These are phyloP conservation scores for Microcyclosporella mali DNA, from an alignment of 2,329 filamentous ascomycete genomes.

Conservation along the genomic window DNA sequence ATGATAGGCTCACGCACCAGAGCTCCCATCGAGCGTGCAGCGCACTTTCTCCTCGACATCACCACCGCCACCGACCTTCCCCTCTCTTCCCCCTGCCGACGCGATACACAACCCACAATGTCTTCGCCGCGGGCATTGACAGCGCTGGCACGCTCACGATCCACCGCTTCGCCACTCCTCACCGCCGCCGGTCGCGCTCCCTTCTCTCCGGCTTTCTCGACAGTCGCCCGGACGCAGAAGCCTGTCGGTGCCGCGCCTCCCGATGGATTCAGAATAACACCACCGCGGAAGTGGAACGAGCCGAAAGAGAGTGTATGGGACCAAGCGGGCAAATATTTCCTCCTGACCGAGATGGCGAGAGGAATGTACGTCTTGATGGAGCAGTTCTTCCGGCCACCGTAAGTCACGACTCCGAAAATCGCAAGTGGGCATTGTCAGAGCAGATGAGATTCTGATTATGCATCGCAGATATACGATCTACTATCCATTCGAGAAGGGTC, in stretches of 20 bases:
- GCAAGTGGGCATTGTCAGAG: no score
- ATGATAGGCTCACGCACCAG: no score
- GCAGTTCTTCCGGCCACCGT: conserved; percentile 98
- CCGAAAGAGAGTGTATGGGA: conserved; percentile 70
- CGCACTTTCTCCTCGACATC: no score
- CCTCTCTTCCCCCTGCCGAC: no score
- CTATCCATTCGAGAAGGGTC: conserved; percentile 98
- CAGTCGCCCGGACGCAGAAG: conserved; percentile 51
- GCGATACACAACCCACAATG: conserved; percentile 32
- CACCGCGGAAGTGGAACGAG: conserved; percentile 72
- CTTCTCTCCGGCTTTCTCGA: conserved; percentile 54
- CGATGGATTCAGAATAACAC: conserved; percentile 70
- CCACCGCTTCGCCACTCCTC: conserved; percentile 35
- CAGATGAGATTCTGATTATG: conserved; percentile 4
- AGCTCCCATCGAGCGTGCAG: no score
- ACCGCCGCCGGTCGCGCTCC: conserved; percentile 32
- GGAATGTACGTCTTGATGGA: conserved; percentile 98
- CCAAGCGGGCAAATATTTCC: conserved; percentile 85
- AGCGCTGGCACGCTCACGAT: conserved; percentile 42
- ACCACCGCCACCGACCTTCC: no score
- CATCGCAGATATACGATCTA: conserved; percentile 81
- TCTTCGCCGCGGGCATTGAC: conserved; percentile 44
- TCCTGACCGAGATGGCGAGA: conserved; percentile 89
- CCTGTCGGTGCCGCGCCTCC: conserved; percentile 58
- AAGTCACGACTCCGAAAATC: conserved; percentile 45